A percentile compares a stretch with the other conserved stretches of the same genome.
Evolutionary conservation across 2,329 filamentous ascomycete genomes (phyloP).

Genomic region (Fusarium torulosum): DNA sequence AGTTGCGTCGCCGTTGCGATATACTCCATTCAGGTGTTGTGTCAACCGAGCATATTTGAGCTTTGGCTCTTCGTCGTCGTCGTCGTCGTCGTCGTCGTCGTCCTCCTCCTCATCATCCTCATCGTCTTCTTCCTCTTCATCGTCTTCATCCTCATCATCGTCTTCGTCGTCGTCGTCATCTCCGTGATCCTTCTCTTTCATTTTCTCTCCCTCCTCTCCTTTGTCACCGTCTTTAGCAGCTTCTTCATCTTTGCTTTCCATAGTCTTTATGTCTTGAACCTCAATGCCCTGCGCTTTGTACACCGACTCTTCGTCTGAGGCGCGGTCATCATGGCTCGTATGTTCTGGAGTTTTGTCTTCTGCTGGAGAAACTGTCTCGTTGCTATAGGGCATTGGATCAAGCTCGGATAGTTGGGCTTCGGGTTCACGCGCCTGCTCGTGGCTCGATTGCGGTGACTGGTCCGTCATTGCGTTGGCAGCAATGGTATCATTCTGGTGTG

Average conservation of each 20-base stretch:
- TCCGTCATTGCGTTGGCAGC: conserved; percentile 57
- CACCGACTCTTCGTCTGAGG: conserved; percentile 53
- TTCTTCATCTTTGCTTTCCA: conserved; percentile 20
- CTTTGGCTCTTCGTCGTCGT: conserved; percentile 90
- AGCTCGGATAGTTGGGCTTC: conserved; percentile 35
- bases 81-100: conserved; percentile 69
- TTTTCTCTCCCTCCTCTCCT: conserved; percentile 36
- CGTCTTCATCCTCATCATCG: conserved; percentile 68
- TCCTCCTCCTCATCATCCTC: conserved; percentile 74
- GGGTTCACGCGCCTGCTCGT: conserved; percentile 40
- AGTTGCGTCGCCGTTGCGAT: conserved; percentile 95
- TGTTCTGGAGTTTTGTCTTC: conserved; percentile 16
- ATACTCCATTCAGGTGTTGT: conserved; percentile 80
- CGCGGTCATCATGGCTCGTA: conserved; percentile 46
- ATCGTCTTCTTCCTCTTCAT: conserved; percentile 74
- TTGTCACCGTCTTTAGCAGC: conserved; percentile 24
- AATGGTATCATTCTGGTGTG: conserved; percentile 50
- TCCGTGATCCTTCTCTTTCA: conserved; percentile 43
- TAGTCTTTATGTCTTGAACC: conserved; percentile 24
- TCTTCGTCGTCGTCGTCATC: conserved; percentile 57
- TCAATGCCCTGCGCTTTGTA: not conserved
- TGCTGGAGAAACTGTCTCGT: conserved; percentile 11
- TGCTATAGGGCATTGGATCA: conserved; percentile 34
- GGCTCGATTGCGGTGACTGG: conserved; percentile 54
- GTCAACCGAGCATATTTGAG: conserved; percentile 94